A percentile compares a stretch with the other conserved stretches of the same genome.
Conservation (phyloP, 352 stramenopile genomes). For the Phytophthora lateralis region DNA sequence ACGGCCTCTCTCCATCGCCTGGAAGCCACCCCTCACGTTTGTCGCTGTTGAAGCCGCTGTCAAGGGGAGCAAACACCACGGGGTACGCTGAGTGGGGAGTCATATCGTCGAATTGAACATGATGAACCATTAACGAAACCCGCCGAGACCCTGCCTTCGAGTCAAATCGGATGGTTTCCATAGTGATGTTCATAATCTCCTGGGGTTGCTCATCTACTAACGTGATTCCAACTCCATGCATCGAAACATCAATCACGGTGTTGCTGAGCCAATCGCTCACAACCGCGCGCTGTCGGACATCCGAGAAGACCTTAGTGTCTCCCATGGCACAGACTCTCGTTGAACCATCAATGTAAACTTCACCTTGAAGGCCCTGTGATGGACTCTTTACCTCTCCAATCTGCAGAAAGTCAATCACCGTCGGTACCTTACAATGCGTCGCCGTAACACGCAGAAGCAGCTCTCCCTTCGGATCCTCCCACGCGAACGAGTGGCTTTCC, state of each 20-base stretch:
- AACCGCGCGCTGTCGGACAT: slow-evolving; percentile 58
- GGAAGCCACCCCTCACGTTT: slow-evolving; percentile 86
- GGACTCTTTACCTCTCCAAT: slow-evolving; percentile 67
- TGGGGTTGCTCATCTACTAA: slow-evolving; percentile 78
- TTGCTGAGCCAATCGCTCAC: slow-evolving; percentile 79
- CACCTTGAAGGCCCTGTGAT: slow-evolving; percentile 62
- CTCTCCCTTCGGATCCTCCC: slow-evolving; percentile 72
- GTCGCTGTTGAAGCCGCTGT: slow-evolving; percentile 89
- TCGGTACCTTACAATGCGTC: slow-evolving; percentile 70
- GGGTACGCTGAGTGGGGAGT: slow-evolving; percentile 71
- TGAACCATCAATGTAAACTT: slow-evolving; percentile 87
- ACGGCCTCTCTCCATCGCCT: slow-evolving; percentile 74
- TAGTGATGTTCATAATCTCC: slow-evolving; percentile 87
- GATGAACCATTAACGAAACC: slow-evolving; percentile 70
- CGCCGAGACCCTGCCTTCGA: slow-evolving; percentile 55
- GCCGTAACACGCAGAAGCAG: slow-evolving; percentile 66
- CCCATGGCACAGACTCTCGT: slow-evolving; percentile 84
- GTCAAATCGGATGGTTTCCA: slow-evolving; percentile 80
- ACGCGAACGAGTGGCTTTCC: slow-evolving; percentile 82
- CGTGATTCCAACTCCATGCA: slow-evolving; percentile 80
- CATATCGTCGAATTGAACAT: slow-evolving; percentile 91
- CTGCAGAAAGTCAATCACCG: slow-evolving; percentile 74
- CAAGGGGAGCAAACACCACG: slow-evolving; percentile 75
- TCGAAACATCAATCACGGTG: slow-evolving; percentile 71
- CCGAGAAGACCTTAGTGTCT: slow-evolving; percentile 66